phyloP scores from a whole-genome alignment of 257 asterid species.

The Buddleja alternifolia region DNA sequence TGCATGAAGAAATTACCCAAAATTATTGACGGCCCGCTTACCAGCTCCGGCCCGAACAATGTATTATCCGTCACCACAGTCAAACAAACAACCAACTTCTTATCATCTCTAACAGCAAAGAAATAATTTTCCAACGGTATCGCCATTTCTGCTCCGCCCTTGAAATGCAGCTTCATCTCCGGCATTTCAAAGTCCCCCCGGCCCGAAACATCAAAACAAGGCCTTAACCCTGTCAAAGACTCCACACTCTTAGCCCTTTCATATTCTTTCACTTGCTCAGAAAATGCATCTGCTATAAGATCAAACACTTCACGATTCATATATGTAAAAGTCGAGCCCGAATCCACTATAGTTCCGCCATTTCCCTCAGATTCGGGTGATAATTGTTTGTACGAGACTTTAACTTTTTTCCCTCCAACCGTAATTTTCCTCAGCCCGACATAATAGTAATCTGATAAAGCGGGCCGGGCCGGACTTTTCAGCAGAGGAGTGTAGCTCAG shows the following conservation, averaged over 20 bases:
- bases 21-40: constrained; percentile 73
- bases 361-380: constrained; percentile 57
- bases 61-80: constrained; percentile 56
- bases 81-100: constrained; percentile 48
- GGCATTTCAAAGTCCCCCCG: constrained; percentile 46
- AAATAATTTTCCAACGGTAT: constrained; percentile 78
- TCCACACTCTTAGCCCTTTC: constrained; percentile 54
- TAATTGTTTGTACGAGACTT: constrained; percentile 48
- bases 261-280: constrained; percentile 49
- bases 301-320: constrained; percentile 48
- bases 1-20: constrained; percentile 88
- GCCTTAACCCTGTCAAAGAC: constrained; percentile 55
- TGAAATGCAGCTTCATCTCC: constrained; percentile 65
- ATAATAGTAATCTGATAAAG: constrained; percentile 59
- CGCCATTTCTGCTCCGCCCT: constrained; percentile 74
- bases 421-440: constrained; percentile 54
- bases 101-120: constrained; percentile 40
- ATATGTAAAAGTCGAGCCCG: constrained; percentile 79
- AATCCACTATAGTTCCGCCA: constrained; percentile 88
- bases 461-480: constrained; percentile 44
- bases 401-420: constrained; percentile 67
- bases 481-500: constrained; percentile 58
- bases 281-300: constrained; percentile 45
- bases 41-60: constrained; percentile 37
- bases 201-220: constrained; percentile 71